These are phyloP conservation scores for Pseudogymnoascus sp. DNA, from an alignment of 2,329 filamentous ascomycete genomes.

Conservation along the genomic window DNA sequence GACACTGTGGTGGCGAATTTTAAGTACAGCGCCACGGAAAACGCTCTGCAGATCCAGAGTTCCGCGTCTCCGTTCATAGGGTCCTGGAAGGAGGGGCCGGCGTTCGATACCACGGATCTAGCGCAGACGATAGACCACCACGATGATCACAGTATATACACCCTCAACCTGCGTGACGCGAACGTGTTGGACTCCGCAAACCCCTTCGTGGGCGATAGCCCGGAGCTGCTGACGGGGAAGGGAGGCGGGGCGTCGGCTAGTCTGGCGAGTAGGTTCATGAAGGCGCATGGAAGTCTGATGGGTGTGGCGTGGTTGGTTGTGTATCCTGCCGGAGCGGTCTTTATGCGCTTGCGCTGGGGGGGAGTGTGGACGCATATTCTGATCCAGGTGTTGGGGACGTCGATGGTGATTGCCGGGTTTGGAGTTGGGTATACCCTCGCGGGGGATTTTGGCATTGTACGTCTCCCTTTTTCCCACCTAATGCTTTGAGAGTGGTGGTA, in stretches of 20 bases:
- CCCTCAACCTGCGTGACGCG: background rate
- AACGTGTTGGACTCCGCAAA: background rate
- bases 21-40: background rate
- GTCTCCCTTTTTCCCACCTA: conserved; percentile 23
- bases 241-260: background rate
- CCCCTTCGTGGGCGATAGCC: background rate
- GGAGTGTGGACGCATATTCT: conserved; percentile 39
- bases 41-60: background rate
- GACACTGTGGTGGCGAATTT: background rate
- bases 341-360: conserved; percentile 41
- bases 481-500: background rate
- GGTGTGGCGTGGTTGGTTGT: conserved; percentile 48
- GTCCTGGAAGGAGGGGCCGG: background rate
- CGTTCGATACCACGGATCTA: background rate
- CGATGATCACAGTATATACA: background rate
- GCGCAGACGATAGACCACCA: background rate
- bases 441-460: conserved; percentile 34
- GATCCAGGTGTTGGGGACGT: conserved; percentile 46
- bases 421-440: conserved; percentile 46
- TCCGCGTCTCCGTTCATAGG: background rate
- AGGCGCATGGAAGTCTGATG: conserved; percentile 53
- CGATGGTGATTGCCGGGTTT: conserved; percentile 53
- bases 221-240: background rate
- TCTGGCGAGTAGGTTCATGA: conserved; percentile 9
- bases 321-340: conserved; percentile 51